phyloP scores from a whole-genome alignment of 2,329 filamentous ascomycete genomes.

The Botrytis deweyae region DNA sequence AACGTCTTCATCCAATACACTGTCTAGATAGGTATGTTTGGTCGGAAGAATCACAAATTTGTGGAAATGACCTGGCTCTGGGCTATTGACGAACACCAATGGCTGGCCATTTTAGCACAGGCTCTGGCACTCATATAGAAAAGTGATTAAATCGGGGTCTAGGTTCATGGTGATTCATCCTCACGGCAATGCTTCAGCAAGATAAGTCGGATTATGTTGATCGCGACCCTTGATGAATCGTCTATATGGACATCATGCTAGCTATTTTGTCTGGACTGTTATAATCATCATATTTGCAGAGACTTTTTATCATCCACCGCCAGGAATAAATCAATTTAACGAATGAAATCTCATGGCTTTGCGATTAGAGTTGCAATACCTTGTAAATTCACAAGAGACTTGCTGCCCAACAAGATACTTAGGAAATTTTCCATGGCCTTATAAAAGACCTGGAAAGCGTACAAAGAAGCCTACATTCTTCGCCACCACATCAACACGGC shows the following conservation, averaged over 20 bases:
- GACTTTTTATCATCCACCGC: not conserved
- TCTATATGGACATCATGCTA: not conserved
- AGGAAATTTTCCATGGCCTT: not conserved
- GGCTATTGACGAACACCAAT: not conserved
- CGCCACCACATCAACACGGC: not conserved
- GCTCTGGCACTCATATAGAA: not conserved
- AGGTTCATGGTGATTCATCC: not conserved
- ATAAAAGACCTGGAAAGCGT: not conserved
- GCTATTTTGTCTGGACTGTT: not conserved
- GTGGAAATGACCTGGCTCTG: rapidly evolving
- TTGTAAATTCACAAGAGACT: too few species aligned
- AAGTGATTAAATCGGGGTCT: not conserved
- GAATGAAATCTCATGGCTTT: not conserved
- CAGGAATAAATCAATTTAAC: not conserved
- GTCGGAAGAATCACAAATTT: not conserved
- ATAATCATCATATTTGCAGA: not conserved
- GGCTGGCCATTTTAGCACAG: not conserved
- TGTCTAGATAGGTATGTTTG: rapidly evolving
- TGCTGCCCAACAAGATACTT: not conserved
- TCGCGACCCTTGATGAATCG: not conserved
- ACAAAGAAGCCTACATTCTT: not conserved
- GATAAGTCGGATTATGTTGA: not conserved
- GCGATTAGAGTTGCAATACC: not conserved
- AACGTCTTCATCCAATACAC: not conserved
- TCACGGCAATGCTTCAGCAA: not conserved